Percentiles rank a stretch among this genome's conserved stretches.
phyloP scores from a whole-genome alignment of 768 basidiomycete genomes.

The Mycena rebaudengoi region DNA sequence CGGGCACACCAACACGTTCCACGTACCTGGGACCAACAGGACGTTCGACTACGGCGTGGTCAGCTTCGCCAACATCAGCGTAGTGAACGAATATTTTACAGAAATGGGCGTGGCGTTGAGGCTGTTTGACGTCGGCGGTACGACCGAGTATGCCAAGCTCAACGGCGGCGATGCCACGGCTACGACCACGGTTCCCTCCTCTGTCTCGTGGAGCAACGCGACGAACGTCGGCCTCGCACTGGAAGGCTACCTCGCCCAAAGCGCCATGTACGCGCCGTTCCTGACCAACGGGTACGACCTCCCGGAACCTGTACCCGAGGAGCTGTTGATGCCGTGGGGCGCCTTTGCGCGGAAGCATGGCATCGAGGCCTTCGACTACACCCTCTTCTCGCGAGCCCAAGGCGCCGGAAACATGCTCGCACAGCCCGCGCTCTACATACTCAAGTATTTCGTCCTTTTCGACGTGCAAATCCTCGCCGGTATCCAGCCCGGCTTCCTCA shows the following conservation, averaged over 20 bases:
- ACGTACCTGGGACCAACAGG: not conserved
- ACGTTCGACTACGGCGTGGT: slow-evolving; percentile 8
- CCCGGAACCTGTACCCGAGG: slow-evolving; percentile 9
- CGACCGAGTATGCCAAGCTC: slow-evolving; percentile 2
- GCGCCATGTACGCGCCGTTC: slow-evolving; percentile 3
- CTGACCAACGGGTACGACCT: slow-evolving; percentile 4
- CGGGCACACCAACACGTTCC: slow-evolving; percentile 5
- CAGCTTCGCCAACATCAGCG: not conserved
- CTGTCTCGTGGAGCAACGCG: slow-evolving; percentile 1
- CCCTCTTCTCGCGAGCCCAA: not conserved
- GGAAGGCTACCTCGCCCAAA: not conserved
- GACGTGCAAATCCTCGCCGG: slow-evolving; percentile 2
- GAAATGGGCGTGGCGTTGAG: not conserved
- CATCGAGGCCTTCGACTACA: slow-evolving; percentile 2
- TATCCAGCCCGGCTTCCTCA: not conserved
- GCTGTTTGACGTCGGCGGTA: not conserved
- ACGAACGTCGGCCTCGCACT: not conserved
- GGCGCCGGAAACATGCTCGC: slow-evolving; percentile 1
- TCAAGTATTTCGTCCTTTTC: slow-evolving; percentile 4
- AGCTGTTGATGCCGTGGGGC: slow-evolving; percentile 5
- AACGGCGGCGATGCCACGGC: slow-evolving; percentile 6
- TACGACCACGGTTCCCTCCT: not conserved
- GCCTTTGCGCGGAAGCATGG: slow-evolving; percentile 1
- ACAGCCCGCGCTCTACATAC: not conserved
- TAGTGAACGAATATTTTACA: slow-evolving; percentile 3